Evolutionary conservation across 1,139 yeast genomes (phyloP).

Genomic region (Saccharomyces uvarum): DNA sequence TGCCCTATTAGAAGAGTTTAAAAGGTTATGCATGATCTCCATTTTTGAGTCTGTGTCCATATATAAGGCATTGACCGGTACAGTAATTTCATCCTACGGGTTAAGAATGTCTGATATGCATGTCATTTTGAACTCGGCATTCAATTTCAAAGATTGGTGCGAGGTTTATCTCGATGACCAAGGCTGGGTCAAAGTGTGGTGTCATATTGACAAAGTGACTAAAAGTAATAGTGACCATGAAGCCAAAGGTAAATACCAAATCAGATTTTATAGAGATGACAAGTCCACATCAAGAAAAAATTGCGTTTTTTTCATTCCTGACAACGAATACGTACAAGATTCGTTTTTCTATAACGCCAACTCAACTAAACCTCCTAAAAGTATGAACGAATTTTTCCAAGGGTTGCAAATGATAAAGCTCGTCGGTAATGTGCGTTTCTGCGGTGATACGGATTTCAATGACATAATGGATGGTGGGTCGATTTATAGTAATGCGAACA

Average conservation of each 20-base stretch:
- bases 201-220: slow-evolving; percentile 25
- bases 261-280: slow-evolving; percentile 27
- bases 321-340: slow-evolving; percentile 24
- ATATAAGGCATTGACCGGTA: slow-evolving; percentile 28
- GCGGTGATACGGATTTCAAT: background rate
- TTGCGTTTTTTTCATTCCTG: slow-evolving; percentile 25
- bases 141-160: slow-evolving; percentile 32
- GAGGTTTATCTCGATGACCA: slow-evolving; percentile 24
- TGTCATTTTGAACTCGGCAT: slow-evolving; percentile 23
- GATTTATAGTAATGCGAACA: background rate
- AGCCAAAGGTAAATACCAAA: slow-evolving; percentile 21
- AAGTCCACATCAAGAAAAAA: slow-evolving; percentile 18
- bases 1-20: slow-evolving; percentile 8
- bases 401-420: slow-evolving; percentile 17
- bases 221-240: slow-evolving; percentile 5
- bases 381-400: slow-evolving; percentile 9
- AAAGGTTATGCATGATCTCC: slow-evolving; percentile 16
- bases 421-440: slow-evolving; percentile 4
- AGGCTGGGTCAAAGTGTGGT: slow-evolving; percentile 31
- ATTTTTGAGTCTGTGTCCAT: slow-evolving; percentile 24
- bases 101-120: slow-evolving; percentile 26
- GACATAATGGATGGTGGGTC: background rate
- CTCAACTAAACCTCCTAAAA: slow-evolving; percentile 3
- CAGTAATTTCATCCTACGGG: slow-evolving; percentile 25
- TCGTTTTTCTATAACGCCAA: slow-evolving; percentile 20